Base-by-base conservation (phyloP, 2,329 filamentous ascomycete species). In the Botrytis porri region DNA sequence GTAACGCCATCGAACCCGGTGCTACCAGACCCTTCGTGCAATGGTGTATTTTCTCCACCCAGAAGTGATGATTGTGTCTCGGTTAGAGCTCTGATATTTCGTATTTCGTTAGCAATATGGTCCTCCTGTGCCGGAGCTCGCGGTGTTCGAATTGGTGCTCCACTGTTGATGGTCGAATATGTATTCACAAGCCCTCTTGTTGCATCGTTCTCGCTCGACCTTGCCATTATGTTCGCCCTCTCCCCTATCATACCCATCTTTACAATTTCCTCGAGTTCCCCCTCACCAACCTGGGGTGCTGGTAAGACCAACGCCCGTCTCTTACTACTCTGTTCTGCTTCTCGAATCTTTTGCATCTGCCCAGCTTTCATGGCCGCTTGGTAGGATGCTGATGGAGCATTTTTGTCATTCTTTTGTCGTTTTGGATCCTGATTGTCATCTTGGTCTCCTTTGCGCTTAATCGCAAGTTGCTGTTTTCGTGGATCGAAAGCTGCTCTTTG, bases 191-290 rank as follows among this genome's bases (percentile, higher is more conserved):
- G 86, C 7, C 95, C 94, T 76, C 92, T 89, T 0, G 95, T 97
- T 70, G 93, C 90, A 80, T 94, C 90, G 76, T 95, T 97, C 74
- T 97, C 94, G 81, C 93, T 92, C 70, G 90, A 89, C 62, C 89
- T 88, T 7, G 93, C 93, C 81, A 93, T 86, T 75, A 87, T 85
- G 79, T 90, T 94, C 61, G 96, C 96, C 69, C 92, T 90, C 80
- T 98, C 94, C 54, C 95, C 96, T 74, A 94, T 89, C 88, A 97
- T 93, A 62, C 96, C 95, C 94, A 98, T 97, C 85, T 99, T 99
- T 76, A 99, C 94, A 79, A 99, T 98, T 77, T 98, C 95, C 80
- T 99, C 96, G 74, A 99, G 86, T 83, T 99, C 96, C 61, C 90
- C 88, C 80, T 99, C 96, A 81, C 93, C 91, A 78, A 99, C 94